These are phyloP conservation scores for Eucalyptus marginata DNA, from an alignment of 345 rosid genomes.

Conservation along the genomic window DNA sequence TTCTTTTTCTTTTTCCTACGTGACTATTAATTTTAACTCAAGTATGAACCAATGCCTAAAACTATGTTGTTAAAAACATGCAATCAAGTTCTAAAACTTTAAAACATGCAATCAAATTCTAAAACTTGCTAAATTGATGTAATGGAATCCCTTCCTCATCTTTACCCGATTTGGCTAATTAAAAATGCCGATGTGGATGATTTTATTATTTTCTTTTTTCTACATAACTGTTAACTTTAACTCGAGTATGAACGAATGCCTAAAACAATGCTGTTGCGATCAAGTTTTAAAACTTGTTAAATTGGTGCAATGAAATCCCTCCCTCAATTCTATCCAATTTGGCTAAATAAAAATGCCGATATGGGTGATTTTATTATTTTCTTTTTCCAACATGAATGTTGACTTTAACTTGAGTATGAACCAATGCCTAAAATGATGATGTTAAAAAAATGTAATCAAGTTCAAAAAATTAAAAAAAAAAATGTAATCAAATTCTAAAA, in stretches of 20 bases:
- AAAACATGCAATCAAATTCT: background rate
- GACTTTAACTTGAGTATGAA: too few species aligned
- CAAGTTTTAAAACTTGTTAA: too few species aligned
- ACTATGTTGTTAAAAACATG: background rate
- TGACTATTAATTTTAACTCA: background rate
- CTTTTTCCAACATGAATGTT: too few species aligned
- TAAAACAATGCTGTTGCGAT: too few species aligned
- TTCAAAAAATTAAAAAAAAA: too few species aligned
- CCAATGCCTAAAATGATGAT: background rate
- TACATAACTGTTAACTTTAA: background rate
- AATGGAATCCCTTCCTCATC: background rate
- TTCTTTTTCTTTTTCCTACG: too few species aligned
- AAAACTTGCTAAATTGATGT: background rate
- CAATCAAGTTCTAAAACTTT: background rate
- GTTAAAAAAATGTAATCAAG: too few species aligned
- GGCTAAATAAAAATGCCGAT: too few species aligned
- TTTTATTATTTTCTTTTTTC: background rate
- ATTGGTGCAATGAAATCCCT: too few species aligned
- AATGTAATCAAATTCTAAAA: too few species aligned
- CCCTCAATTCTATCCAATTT: rapidly evolving
- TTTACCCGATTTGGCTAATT: background rate
- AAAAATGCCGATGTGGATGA: rapidly evolving
- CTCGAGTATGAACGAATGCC: rapidly evolving
- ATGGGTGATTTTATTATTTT: too few species aligned
- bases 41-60: background rate